Conservation (phyloP, 2,329 filamentous ascomycete genomes). For the Scedosporium dehoogii region DNA sequence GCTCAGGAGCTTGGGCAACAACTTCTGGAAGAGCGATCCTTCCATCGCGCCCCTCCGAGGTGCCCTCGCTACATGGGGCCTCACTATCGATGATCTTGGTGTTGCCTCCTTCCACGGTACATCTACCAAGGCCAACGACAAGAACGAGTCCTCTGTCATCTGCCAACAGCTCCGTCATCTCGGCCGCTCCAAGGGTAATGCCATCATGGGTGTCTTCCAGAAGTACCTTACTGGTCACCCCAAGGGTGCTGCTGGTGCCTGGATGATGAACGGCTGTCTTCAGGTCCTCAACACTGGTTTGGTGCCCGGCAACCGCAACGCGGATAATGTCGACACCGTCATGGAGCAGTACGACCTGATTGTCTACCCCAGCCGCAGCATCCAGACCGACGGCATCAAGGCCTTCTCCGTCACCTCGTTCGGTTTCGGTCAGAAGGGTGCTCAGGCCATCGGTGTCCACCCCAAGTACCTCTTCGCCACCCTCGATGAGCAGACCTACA, state of each 20-base stretch:
- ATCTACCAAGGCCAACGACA: conserved; percentile 96
- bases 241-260: conserved; percentile 97
- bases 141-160: conserved; percentile 97
- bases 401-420: conserved; percentile 98
- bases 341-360: conserved; percentile 99
- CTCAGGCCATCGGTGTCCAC: conserved; percentile 93
- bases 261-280: conserved; percentile 98
- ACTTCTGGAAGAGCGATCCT: conserved; percentile 96
- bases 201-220: conserved; percentile 94
- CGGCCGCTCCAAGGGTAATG: conserved; percentile 92
- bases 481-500: conserved; percentile 78
- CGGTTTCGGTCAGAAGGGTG: conserved; percentile 98
- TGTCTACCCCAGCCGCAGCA: conserved; percentile 86
- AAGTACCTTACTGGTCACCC: conserved; percentile 98
- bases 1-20: conserved; percentile 86
- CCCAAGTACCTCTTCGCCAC: conserved; percentile 91
- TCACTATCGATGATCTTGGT: conserved; percentile 89
- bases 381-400: conserved; percentile 97
- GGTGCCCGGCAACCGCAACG: conserved; percentile 94
- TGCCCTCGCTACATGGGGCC: conserved; percentile 92
- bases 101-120: conserved; percentile 99
- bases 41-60: conserved; percentile 92
- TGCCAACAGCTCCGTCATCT: conserved; percentile 94
- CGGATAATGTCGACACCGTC: conserved; percentile 89
- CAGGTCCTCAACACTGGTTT: conserved; percentile 91